These are phyloP conservation scores for Phytomonas sp. DNA, from an alignment of 208 protist species.

Conservation along the genomic window DNA sequence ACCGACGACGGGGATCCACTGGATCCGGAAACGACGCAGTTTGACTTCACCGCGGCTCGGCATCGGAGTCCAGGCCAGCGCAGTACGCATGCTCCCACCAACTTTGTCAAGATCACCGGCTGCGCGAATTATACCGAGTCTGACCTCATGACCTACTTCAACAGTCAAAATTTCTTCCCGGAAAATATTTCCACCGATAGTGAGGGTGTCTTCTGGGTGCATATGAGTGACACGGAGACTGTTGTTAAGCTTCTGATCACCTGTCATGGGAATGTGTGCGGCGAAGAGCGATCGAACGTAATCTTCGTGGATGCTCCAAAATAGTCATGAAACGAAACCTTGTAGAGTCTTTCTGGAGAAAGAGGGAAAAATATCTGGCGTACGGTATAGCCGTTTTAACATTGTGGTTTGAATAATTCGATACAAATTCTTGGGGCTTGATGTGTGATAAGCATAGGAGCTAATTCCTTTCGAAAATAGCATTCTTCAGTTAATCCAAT, in stretches of 20 bases:
- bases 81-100: slow-evolving; percentile 59
- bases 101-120: slow-evolving; percentile 70
- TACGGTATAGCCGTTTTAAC: not conserved
- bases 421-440: not conserved
- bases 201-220: slow-evolving; percentile 65
- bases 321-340: slow-evolving; percentile 10
- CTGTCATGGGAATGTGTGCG: slow-evolving; percentile 78
- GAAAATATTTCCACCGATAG: slow-evolving; percentile 66
- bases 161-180: slow-evolving; percentile 56
- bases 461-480: slow-evolving; percentile 4
- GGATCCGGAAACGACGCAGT: slow-evolving; percentile 67
- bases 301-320: slow-evolving; percentile 78
- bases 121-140: slow-evolving; percentile 65
- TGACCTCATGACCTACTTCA: slow-evolving; percentile 83
- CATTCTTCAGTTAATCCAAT: not conserved
- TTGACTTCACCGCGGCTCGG: slow-evolving; percentile 80
- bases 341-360: not conserved
- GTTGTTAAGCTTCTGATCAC: slow-evolving; percentile 75
- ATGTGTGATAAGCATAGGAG: not conserved
- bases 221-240: slow-evolving; percentile 51
- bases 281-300: slow-evolving; percentile 83
- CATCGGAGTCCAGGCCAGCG: slow-evolving; percentile 83
- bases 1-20: slow-evolving; percentile 78
- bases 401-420: not conserved
- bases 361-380: not conserved